Conservation (phyloP, 805 yeast genomes). For the Brettanomyces nanus region DNA sequence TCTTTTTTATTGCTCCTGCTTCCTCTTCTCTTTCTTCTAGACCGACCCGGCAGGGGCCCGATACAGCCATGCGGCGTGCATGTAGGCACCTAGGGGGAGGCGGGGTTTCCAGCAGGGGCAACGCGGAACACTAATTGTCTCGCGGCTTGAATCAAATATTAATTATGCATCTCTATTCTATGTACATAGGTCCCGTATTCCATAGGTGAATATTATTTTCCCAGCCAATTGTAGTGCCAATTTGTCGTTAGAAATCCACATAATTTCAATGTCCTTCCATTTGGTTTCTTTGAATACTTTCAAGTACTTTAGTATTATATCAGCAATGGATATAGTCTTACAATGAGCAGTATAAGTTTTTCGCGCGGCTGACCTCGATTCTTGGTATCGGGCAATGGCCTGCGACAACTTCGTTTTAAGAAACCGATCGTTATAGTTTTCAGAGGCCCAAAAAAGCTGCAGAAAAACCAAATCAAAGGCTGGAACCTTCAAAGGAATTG, state of each 20-base stretch:
- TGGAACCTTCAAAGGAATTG: conserved; percentile 20
- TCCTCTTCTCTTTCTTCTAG: no score
- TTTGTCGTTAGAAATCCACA: conserved; percentile 17
- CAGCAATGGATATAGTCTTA: conserved; percentile 10
- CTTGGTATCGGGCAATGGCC: background rate
- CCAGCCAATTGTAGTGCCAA: conserved; percentile 14
- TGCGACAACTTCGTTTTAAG: background rate
- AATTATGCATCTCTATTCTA: no score
- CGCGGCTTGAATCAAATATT: no score
- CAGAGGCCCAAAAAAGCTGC: conserved; percentile 16
- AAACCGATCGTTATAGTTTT: conserved; percentile 4
- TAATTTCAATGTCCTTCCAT: conserved; percentile 12
- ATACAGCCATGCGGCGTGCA: no score
- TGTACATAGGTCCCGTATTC: no score
- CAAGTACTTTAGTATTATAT: conserved; percentile 16
- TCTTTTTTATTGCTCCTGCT: no score
- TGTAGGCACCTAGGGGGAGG: no score
- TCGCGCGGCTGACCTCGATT: background rate
- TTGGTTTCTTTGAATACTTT: conserved; percentile 14
- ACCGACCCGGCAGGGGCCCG: no score
- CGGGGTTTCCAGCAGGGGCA: no score
- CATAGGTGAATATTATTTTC: conserved; percentile 19
- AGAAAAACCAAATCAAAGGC: conserved; percentile 19
- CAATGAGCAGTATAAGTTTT: conserved; percentile 1
- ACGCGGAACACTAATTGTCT: no score